Conservation (phyloP, 2,329 filamentous ascomycete genomes). For the Pyrenophora teres region DNA sequence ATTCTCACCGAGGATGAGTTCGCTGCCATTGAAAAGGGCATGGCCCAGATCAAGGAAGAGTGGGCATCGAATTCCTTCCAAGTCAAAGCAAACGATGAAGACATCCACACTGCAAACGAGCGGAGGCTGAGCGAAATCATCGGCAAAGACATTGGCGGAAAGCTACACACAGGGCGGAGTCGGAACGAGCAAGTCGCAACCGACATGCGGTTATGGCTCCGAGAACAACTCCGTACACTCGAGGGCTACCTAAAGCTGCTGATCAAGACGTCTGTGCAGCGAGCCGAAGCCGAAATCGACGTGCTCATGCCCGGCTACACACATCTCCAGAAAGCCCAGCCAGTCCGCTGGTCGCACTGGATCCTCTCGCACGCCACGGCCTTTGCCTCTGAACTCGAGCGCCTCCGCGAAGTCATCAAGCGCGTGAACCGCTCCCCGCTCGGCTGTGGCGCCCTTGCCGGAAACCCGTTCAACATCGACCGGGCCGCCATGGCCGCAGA, state of each 20-base stretch:
- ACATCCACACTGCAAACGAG: slow-evolving; percentile 62
- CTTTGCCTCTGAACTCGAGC: slow-evolving; percentile 75
- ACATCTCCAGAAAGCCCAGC: slow-evolving; percentile 81
- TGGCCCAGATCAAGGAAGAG: slow-evolving; percentile 61
- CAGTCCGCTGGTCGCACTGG: slow-evolving; percentile 82
- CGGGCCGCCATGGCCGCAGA: slow-evolving; percentile 78
- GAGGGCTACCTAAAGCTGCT: slow-evolving; percentile 71
- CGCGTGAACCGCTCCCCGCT: slow-evolving; percentile 75
- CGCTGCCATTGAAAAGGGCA: slow-evolving; percentile 71
- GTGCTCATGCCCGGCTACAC: slow-evolving; percentile 87
- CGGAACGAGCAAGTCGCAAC: slow-evolving; percentile 90
- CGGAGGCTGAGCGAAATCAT: slow-evolving; percentile 74
- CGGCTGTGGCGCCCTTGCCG: slow-evolving; percentile 76
- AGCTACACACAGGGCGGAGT: slow-evolving; percentile 85
- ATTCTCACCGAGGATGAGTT: slow-evolving; percentile 78
- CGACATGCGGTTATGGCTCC: slow-evolving; percentile 88
- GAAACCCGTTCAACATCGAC: slow-evolving; percentile 82
- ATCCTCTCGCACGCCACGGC: slow-evolving; percentile 74
- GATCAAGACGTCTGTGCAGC: slow-evolving; percentile 68
- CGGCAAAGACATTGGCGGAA: slow-evolving; percentile 81
- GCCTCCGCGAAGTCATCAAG: slow-evolving; percentile 72
- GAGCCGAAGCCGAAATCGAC: slow-evolving; percentile 76
- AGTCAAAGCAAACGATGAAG: slow-evolving; percentile 56
- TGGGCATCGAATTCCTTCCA: slow-evolving; percentile 55
- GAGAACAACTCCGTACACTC: slow-evolving; percentile 72